Conservation (phyloP, 2,329 filamentous ascomycete species). For the Fonsecaea erecta region DNA sequence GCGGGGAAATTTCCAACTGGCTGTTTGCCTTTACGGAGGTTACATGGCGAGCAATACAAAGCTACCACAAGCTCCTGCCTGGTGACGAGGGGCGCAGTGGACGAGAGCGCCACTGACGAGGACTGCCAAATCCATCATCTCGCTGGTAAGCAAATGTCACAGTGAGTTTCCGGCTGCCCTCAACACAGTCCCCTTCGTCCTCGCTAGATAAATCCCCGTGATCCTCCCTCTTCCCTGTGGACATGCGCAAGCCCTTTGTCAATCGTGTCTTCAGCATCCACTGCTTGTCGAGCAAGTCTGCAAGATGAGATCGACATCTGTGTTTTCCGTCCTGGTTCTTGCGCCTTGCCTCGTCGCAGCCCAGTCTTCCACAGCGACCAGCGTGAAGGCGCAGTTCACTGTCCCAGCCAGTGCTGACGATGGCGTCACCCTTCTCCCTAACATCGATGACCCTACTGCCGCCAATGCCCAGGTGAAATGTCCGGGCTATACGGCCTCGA, state of each 20-base stretch:
- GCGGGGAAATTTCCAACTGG: slow-evolving; percentile 1
- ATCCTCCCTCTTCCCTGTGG: neutral
- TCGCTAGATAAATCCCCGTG: neutral
- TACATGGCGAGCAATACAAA: neutral
- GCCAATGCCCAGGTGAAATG: slow-evolving; percentile 67
- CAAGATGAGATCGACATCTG: slow-evolving; percentile 25
- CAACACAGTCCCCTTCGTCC: neutral
- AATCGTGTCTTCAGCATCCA: slow-evolving; percentile 1
- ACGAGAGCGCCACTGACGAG: neutral
- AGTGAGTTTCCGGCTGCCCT: neutral
- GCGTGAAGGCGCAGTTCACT: slow-evolving; percentile 46
- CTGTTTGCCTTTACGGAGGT: neutral
- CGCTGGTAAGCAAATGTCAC: neutral
- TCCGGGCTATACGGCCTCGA: slow-evolving; percentile 62
- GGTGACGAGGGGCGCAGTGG: neutral
- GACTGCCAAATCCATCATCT: neutral
- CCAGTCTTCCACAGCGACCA: slow-evolving; percentile 26
- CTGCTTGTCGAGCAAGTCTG: slow-evolving; percentile 7
- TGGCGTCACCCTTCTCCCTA: slow-evolving; percentile 61
- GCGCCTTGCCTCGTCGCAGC: slow-evolving; percentile 22
- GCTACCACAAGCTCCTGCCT: neutral
- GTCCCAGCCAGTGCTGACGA: slow-evolving; percentile 53
- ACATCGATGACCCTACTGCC: slow-evolving; percentile 67
- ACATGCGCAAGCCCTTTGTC: neutral
- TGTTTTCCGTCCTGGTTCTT: slow-evolving; percentile 23